A percentile compares a stretch with the other conserved stretches of the same genome.
Evolutionary conservation across 345 rosid genomes (phyloP).

Genomic region (Euphorbia tirucalli): DNA sequence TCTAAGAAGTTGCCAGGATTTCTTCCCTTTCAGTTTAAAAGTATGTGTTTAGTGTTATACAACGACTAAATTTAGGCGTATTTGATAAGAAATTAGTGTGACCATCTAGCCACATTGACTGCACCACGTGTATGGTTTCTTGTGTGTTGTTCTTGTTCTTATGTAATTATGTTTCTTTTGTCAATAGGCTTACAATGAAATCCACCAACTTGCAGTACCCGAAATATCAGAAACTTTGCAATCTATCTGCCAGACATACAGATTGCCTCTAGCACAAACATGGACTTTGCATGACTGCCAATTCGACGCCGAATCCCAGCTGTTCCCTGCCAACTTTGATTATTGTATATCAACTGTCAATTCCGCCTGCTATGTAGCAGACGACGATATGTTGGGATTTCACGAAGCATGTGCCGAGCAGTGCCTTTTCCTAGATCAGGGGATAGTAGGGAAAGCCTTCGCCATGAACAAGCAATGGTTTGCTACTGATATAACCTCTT

Average conservation of each 20-base stretch:
- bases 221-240: slow-evolving; percentile 48
- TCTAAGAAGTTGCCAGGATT: slow-evolving; percentile 54
- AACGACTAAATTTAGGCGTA: slow-evolving; percentile 5
- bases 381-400: slow-evolving; percentile 40
- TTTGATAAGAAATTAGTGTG: not conserved
- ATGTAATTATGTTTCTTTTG: slow-evolving; percentile 29
- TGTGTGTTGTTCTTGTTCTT: too few relatives aligned
- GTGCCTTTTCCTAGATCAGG: slow-evolving; percentile 63
- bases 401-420: slow-evolving; percentile 79
- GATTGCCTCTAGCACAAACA: slow-evolving; percentile 70
- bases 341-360: slow-evolving; percentile 57
- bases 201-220: slow-evolving; percentile 40
- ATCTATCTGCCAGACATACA: slow-evolving; percentile 50
- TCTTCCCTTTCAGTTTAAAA: slow-evolving; percentile 42
- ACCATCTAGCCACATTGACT: not conserved
- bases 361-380: slow-evolving; percentile 56
- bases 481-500: slow-evolving; percentile 50
- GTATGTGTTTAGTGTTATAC: slow-evolving; percentile 32
- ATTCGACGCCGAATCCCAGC: slow-evolving; percentile 52
- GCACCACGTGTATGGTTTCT: not conserved
- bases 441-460: slow-evolving; percentile 78
- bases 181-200: slow-evolving; percentile 47
- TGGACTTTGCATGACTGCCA: slow-evolving; percentile 62
- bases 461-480: slow-evolving; percentile 49
- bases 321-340: slow-evolving; percentile 47